Base-by-base conservation (phyloP, 345 rosid species). In the Heritiera littoralis region DNA sequence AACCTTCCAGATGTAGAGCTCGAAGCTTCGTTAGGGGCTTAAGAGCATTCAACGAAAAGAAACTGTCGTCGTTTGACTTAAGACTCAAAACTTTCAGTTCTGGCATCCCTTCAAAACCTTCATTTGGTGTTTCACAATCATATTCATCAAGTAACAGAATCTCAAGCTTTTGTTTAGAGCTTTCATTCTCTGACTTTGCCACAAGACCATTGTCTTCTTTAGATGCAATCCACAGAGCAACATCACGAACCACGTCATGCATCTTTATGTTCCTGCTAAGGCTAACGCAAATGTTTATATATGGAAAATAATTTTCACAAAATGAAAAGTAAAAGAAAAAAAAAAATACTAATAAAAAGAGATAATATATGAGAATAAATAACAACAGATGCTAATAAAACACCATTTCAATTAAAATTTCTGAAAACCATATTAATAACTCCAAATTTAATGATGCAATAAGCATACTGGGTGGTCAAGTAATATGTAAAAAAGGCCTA, bases 61-160 rank as follows among this genome's bases (percentile, higher is more conserved):
- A 3, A 3, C 17, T 1, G 3, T 1, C n/a, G n/a, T n/a, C n/a
- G n/a, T n/a, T n/a, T n/a, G n/a, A n/a, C 4, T 1, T 0, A 4
- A 52, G 18, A 13, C 1, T 52, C 56, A 14, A 52, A 52, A 52
- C 56, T 52, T 52, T 4, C 18, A 52, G 1, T 3, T 52, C 6
- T 14, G 0, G 56, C 18, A 52, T 13, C 18, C 18, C 18, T 13
- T 14, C 56, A 14, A 52, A 49, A 49, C 3, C 1, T 52, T 52
- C 56, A 14, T 14, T 3, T 13, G 54, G 4, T 52, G 56, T 14
- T 14, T 3, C 13, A 13, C 18, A 3, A 49, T 52, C 56, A 52
- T 13, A 2, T 3, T 52, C 56, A 13, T 14, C 14, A 4, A 4
- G 56, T 52, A 52, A 13, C 18, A 52, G 18, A 13, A 52, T 52